These are phyloP conservation scores for Fusarium miscanthi DNA, from an alignment of 2,329 filamentous ascomycete species.

Conservation along the genomic window DNA sequence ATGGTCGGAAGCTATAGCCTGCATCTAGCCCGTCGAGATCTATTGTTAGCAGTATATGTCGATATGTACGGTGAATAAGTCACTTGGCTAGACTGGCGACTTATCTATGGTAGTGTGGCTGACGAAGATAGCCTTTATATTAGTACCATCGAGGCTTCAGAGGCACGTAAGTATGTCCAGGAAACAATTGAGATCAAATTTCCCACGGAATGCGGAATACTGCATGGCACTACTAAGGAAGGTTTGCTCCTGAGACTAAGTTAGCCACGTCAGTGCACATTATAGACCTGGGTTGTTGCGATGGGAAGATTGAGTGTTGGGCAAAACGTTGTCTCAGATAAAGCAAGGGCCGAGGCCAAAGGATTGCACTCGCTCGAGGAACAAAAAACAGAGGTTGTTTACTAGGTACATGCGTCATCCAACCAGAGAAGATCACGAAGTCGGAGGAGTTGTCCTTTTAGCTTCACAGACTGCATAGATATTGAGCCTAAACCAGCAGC, in stretches of 20 bases:
- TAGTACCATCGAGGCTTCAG: neutral
- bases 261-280: neutral
- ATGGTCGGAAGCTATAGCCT: neutral
- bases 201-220: neutral
- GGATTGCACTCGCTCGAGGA: constrained; percentile 8
- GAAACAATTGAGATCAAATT: neutral
- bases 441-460: neutral
- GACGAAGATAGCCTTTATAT: neutral
- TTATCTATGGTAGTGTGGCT: neutral
- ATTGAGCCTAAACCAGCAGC: constrained; percentile 12
- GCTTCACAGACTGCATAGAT: neutral
- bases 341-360: constrained; percentile 10
- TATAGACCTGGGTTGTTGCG: neutral
- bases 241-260: neutral
- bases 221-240: neutral
- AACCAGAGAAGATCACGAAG: neutral
- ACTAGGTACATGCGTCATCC: neutral
- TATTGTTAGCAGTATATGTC: neutral
- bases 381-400: neutral
- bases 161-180: neutral
- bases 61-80: neutral
- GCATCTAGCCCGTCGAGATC: neutral
- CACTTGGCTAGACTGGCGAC: neutral
- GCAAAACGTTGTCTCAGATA: constrained; percentile 29
- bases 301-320: constrained; percentile 6